Base-by-base conservation (phyloP, 2,329 filamentous ascomycete species). In the Coleophoma crateriformis region DNA sequence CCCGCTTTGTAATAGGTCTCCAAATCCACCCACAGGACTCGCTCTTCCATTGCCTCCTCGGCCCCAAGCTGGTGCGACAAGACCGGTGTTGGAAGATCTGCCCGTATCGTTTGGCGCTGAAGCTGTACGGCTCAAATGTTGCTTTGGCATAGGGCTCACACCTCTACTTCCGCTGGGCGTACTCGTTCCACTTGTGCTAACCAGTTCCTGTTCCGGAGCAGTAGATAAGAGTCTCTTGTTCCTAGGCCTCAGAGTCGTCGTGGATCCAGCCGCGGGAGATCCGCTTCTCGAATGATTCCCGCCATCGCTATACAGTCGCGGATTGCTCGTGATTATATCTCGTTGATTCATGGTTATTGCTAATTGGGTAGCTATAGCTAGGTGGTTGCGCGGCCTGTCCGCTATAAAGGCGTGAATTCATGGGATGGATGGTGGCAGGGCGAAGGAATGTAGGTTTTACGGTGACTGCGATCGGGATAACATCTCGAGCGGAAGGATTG, bases 111-210 rank as follows among this genome's bases (percentile, higher is more conserved):
- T 49, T 17, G 33, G 22, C 17, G 20, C 38, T n/a, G 45, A 34
- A 45, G 27, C 37, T 47, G 41, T 55, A 27, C 55, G 46, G 48
- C 60, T 62, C n/a, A 59, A 69, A 50, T 69, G 71, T 48, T 69
- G 64, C 7, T 69, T 66, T 7, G 76, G 75, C 46, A 78, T 69
- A 17, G 78, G 76, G 58, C 76, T 79, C 17, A 67, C 70, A 8
- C 68, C 68, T 52, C 75, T 70, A 58, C 72, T 75, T 20, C 69
- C 59, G 14, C 62, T 55, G 38, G 71, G 64, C 51, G 68, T 71
- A 55, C 54, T 58, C 3, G 51, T 61, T 27, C 55, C 57, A 49
- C 54, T 56, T 17, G 58, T 62, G 33, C 47, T 61, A 7, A 56
- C 51, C 32, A 65, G 53, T 48, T 66, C 64, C 43, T 62, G 59